Evolutionary conservation across 441 rosid species (phyloP), one percentile per base, ranked within the genome.

Genomic region (Viola pubescens): DNA sequence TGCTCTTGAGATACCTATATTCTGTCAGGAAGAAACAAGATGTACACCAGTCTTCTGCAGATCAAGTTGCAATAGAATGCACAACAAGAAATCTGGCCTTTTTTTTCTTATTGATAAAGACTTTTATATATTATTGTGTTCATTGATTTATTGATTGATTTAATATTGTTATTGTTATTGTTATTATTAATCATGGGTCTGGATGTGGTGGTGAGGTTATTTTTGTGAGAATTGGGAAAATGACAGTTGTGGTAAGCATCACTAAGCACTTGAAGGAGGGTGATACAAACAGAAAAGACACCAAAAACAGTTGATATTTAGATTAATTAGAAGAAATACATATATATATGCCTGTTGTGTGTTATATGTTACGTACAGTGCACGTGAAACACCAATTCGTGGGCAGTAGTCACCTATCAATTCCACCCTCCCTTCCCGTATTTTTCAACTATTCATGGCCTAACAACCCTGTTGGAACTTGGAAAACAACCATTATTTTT

Each of bases 351-450:
- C 19, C 19, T 16, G 19, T 16, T 16, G 19, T 16, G 19, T 16
- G 19, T 16, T 16, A 16, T 16, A 16, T 58, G 58, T 73, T 62
- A 65, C 76, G 76, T 77, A 64, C 37, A 57, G 3, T 65, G 75
- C 79, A 74, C 80, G 73, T 73, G 81, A 77, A 62, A 55, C 19
- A 74, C 52, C 34, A 26, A 72, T 63, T 54, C 59, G 64, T 37
- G 54, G 56, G n/a, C 64, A 61, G 61, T 68, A 73, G 19, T 16
- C 19, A n/a, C n/a, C n/a, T n/a, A n/a, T 66, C 62, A 60, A 70
- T 39, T 67, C 64, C 74, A 68, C 64, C 66, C 63, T 70, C 61
- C 70, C 60, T 39, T 57, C 47, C 45, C 19, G 19, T 26, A 26
- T 26, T 56, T 54, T 68, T 67, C 58, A 65, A 72, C 65, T 68